phyloP scores from a whole-genome alignment of 139 green algal genomes.

The Chlorella sp. region DNA sequence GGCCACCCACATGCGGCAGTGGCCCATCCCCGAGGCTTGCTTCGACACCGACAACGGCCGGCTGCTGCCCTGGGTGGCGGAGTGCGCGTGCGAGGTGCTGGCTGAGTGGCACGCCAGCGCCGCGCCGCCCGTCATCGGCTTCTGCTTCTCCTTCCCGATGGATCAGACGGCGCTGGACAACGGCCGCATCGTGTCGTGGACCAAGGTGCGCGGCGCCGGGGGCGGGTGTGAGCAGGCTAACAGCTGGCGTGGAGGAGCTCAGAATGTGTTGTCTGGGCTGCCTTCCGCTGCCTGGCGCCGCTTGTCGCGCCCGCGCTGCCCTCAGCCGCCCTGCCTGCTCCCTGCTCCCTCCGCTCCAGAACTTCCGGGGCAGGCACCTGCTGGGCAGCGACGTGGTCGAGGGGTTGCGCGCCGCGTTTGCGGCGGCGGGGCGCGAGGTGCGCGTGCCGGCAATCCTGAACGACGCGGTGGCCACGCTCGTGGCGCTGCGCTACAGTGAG shows the following conservation, averaged over 20 bases:
- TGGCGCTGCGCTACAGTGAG: slow-evolving; percentile 66
- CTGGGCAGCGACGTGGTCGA: slow-evolving; percentile 59
- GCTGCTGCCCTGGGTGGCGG: slow-evolving; percentile 34
- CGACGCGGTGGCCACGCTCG: slow-evolving; percentile 78
- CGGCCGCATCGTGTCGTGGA: slow-evolving; percentile 87
- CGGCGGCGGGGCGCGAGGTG: slow-evolving; percentile 28
- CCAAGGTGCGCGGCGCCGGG: slow-evolving; percentile 61
- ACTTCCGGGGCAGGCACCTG: slow-evolving; percentile 43
- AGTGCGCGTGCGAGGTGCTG: slow-evolving; percentile 23
- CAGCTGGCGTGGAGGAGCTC: too few species aligned
- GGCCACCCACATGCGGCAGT: background rate
- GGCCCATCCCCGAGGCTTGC: slow-evolving; percentile 33
- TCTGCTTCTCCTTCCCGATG: slow-evolving; percentile 92
- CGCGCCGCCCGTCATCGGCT: slow-evolving; percentile 70
- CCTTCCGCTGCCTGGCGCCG: too few species aligned
- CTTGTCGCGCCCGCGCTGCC: too few species aligned
- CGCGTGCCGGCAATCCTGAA: slow-evolving; percentile 68
- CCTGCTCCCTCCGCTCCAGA: background rate
- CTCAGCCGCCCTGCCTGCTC: background rate
- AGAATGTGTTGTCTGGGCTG: too few species aligned
- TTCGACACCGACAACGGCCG: slow-evolving; percentile 29
- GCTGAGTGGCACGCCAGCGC: slow-evolving; percentile 35
- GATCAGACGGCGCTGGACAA: slow-evolving; percentile 76
- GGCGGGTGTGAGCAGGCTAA: too few species aligned
- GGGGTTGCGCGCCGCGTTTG: slow-evolving; percentile 47